These are phyloP conservation scores for Spiromastix sp. DNA, from an alignment of 2,329 filamentous ascomycete genomes.

Conservation along the genomic window DNA sequence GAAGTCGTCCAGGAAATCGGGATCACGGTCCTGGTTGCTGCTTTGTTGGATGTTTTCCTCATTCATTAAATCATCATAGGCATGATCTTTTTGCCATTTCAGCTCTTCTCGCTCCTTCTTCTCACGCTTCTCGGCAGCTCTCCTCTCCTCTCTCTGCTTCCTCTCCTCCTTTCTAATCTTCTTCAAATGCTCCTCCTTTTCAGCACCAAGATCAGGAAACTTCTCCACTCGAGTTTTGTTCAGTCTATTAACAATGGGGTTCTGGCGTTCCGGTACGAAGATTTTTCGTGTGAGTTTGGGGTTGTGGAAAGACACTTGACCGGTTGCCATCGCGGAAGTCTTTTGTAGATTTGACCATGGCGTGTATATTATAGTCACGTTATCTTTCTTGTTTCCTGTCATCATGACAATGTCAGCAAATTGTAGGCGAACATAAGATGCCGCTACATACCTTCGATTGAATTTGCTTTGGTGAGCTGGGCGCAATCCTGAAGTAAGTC, in stretches of 20 bases:
- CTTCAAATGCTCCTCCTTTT: constrained; percentile 66
- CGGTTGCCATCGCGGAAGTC: constrained; percentile 87
- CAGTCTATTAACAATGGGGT: constrained; percentile 87
- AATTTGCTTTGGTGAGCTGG: constrained; percentile 98
- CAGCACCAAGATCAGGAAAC: constrained; percentile 70
- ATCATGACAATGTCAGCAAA: neutral
- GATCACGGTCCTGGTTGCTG: constrained; percentile 76
- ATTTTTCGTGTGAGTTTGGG: constrained; percentile 70
- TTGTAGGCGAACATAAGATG: neutral
- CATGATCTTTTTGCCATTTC: constrained; percentile 95
- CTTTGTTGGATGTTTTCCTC: constrained; percentile 67
- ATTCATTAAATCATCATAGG: constrained; percentile 83
- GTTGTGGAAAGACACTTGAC: constrained; percentile 93
- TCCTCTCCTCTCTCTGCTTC: constrained; percentile 30
- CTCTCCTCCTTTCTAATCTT: constrained; percentile 61
- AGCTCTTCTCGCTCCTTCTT: constrained; percentile 71
- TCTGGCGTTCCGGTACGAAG: constrained; percentile 70
- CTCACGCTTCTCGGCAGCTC: constrained; percentile 31
- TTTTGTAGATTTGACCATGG: constrained; percentile 96
- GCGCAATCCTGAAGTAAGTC: constrained; percentile 75
- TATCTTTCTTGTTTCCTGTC: constrained; percentile 94
- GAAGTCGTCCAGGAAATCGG: constrained; percentile 77
- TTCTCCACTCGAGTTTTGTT: constrained; percentile 93
- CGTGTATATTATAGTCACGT: constrained; percentile 92
- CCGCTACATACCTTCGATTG: constrained; percentile 65